Evolutionary conservation across 2,329 filamentous ascomycete species (phyloP).

Genomic region (Arthrobotrys iridis): DNA sequence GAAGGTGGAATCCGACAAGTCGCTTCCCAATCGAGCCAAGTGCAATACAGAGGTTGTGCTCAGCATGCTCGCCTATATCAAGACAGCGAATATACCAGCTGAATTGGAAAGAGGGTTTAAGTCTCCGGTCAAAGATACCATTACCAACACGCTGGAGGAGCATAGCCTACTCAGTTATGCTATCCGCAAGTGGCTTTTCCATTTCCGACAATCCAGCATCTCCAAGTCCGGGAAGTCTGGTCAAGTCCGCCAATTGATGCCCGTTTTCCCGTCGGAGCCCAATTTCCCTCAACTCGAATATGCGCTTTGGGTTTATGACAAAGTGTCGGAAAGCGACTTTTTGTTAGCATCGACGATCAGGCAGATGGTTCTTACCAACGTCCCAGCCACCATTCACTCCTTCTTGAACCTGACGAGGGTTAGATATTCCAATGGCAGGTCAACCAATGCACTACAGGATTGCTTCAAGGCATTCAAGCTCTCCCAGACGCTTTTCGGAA

Average conservation of each 20-base stretch:
- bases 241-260: constrained; percentile 10
- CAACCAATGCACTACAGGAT: constrained; percentile 11
- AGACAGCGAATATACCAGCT: constrained; percentile 12
- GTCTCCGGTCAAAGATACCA: background rate
- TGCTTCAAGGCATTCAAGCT: constrained; percentile 40
- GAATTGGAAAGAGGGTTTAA: background rate
- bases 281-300: constrained; percentile 41
- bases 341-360: constrained; percentile 19
- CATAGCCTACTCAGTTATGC: constrained; percentile 26
- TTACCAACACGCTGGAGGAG: constrained; percentile 1
- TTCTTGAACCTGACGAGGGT: constrained; percentile 35
- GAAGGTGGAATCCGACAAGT: constrained; percentile 20
- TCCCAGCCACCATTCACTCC: constrained; percentile 34
- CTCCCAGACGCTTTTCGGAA: constrained; percentile 29
- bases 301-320: constrained; percentile 20
- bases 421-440: background rate
- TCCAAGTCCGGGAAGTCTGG: constrained; percentile 14
- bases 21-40: constrained; percentile 4
- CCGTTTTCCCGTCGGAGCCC: constrained; percentile 16
- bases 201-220: constrained; percentile 31
- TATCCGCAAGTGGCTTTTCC: constrained; percentile 39
- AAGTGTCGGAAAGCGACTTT: constrained; percentile 31
- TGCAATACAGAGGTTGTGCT: constrained; percentile 37
- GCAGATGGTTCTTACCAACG: constrained; percentile 43
- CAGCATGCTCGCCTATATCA: constrained; percentile 36